A percentile compares a stretch with the other conserved stretches of the same genome.
Evolutionary conservation across 495 filamentous ascomycete genomes (phyloP).

Genomic region (Rhypophila decipiens): DNA sequence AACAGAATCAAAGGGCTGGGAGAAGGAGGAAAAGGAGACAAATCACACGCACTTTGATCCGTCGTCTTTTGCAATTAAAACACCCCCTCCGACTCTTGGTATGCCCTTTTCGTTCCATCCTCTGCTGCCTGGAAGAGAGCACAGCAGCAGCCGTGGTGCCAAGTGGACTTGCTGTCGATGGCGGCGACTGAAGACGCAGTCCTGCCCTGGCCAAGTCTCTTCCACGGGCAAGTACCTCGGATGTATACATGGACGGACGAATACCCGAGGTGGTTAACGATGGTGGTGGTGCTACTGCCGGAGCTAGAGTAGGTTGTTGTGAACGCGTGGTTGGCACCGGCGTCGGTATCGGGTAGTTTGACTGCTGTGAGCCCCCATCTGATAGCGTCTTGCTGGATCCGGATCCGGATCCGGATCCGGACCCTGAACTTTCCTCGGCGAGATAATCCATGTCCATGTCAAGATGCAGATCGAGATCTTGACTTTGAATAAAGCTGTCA

Average conservation of each 20-base stretch:
- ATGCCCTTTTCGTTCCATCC: slow-evolving; percentile 43
- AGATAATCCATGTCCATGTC: slow-evolving; percentile 32
- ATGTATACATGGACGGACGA: background rate
- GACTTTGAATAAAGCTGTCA: slow-evolving; percentile 21
- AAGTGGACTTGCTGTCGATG: background rate
- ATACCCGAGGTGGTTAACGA: background rate
- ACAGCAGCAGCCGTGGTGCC: background rate
- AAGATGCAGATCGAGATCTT: too few species aligned
- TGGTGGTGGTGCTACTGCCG: background rate
- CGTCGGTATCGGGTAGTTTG: background rate
- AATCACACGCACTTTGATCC: slow-evolving; percentile 47
- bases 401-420: too few species aligned
- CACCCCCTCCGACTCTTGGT: slow-evolving; percentile 59
- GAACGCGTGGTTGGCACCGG: background rate
- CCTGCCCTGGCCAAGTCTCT: too few species aligned
- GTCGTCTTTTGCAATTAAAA: slow-evolving; percentile 56
- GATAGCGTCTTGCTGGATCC: slow-evolving; percentile 6
- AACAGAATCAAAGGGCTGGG: background rate
- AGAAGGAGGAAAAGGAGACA: background rate
- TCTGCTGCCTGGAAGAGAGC: slow-evolving; percentile 7
- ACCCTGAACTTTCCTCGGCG: slow-evolving; percentile 19
- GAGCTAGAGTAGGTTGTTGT: too few species aligned
- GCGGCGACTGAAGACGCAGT: too few species aligned
- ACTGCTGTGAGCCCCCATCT: background rate
- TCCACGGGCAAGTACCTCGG: background rate